These are phyloP conservation scores for Kodamaea anthophila DNA, from an alignment of 1,139 yeast species.

Conservation along the genomic window DNA sequence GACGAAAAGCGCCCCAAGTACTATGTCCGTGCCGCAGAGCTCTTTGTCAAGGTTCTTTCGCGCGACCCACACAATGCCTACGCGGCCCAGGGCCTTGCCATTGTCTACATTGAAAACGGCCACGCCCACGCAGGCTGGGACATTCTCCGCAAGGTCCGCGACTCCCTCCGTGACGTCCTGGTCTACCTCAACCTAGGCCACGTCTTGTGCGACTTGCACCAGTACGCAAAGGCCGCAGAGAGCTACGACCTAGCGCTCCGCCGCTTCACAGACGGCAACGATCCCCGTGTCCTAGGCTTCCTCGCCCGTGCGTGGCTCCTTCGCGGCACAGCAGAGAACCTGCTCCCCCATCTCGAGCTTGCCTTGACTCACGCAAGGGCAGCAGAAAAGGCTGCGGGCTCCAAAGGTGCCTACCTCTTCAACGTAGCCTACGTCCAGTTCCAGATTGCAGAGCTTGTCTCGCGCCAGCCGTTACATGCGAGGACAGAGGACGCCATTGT, in stretches of 20 bases:
- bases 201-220: constrained; percentile 75
- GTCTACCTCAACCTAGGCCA: constrained; percentile 86
- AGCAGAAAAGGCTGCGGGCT: constrained; percentile 43
- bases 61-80: constrained; percentile 82
- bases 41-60: constrained; percentile 81
- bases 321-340: constrained; percentile 69
- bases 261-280: constrained; percentile 58
- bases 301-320: constrained; percentile 89
- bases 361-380: constrained; percentile 58
- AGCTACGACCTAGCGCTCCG: constrained; percentile 75
- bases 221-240: constrained; percentile 82
- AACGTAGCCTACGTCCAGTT: constrained; percentile 82
- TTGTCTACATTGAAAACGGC: constrained; percentile 83
- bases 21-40: constrained; percentile 81
- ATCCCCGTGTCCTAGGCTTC: constrained; percentile 60
- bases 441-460: constrained; percentile 78
- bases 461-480: constrained; percentile 54
- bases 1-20: constrained; percentile 68
- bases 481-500: constrained; percentile 62
- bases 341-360: constrained; percentile 49
- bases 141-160: constrained; percentile 83
- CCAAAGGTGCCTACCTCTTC: too few relatives aligned
- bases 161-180: constrained; percentile 78
- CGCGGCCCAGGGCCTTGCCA: constrained; percentile 98
- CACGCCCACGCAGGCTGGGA: constrained; percentile 74